Percentiles rank a stretch among this genome's conserved stretches.
These are phyloP conservation scores for Lunularia cruciata DNA, from an alignment of 225 moss, liverwort and hornwort species.

Conservation along the genomic window DNA sequence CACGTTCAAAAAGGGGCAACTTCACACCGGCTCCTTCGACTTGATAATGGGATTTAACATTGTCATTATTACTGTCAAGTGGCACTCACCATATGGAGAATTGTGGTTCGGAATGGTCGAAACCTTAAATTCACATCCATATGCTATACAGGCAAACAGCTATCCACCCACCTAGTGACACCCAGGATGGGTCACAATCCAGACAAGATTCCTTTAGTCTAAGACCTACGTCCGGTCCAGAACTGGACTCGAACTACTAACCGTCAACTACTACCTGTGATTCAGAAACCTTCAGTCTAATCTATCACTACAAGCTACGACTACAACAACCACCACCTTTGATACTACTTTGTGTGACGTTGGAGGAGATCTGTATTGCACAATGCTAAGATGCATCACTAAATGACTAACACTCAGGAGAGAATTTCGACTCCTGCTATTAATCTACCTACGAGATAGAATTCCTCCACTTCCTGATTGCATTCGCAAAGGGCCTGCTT, in stretches of 20 bases:
- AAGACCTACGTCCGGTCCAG: not conserved
- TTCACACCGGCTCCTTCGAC: not conserved
- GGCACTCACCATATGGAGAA: constrained; percentile 5
- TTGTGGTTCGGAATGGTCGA: constrained; percentile 11
- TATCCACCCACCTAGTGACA: constrained; percentile 14
- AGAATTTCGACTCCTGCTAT: not conserved
- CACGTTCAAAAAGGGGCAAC: not conserved
- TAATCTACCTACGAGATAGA: constrained; percentile 37
- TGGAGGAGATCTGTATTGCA: constrained; percentile 3
- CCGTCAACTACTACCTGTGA: not conserved
- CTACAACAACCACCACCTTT: not conserved
- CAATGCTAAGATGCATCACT: not conserved
- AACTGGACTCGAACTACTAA: not conserved
- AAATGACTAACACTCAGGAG: not conserved
- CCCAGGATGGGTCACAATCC: constrained; percentile 12
- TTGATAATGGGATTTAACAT: not conserved
- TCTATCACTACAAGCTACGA: not conserved
- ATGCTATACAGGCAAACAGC: constrained; percentile 11
- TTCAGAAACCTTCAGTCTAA: constrained; percentile 3
- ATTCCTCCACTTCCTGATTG: constrained; percentile 50
- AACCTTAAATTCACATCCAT: constrained; percentile 14
- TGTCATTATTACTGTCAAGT: not conserved
- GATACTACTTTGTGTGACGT: not conserved
- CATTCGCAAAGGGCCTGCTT: constrained; percentile 34
- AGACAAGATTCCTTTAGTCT: constrained; percentile 2